These are phyloP conservation scores for Fusarium mundagurra DNA, from an alignment of 2,329 filamentous ascomycete genomes.

Conservation along the genomic window DNA sequence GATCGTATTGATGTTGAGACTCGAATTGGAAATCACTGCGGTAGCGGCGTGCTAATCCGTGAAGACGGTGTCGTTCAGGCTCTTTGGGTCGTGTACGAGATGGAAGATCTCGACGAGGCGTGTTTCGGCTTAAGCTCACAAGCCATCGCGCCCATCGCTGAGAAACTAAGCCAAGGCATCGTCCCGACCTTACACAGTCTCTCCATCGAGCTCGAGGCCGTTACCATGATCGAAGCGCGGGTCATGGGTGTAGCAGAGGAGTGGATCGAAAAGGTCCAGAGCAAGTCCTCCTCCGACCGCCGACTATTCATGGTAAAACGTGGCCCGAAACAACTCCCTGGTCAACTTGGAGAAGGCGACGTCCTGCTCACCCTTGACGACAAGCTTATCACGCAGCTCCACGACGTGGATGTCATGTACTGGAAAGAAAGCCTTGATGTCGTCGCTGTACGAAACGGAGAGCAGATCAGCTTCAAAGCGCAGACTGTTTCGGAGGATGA, in stretches of 20 bases:
- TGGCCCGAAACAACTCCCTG: slow-evolving; percentile 61
- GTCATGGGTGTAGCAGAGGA: slow-evolving; percentile 97
- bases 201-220: slow-evolving; percentile 91
- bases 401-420: slow-evolving; percentile 97
- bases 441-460: slow-evolving; percentile 85
- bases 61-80: slow-evolving; percentile 93
- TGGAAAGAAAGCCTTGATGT: slow-evolving; percentile 84
- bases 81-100: slow-evolving; percentile 85
- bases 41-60: slow-evolving; percentile 88
- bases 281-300: slow-evolving; percentile 89
- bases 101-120: slow-evolving; percentile 20
- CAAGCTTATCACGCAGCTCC: slow-evolving; percentile 90
- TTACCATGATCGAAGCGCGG: slow-evolving; percentile 94
- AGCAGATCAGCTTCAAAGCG: slow-evolving; percentile 80
- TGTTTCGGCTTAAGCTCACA: slow-evolving; percentile 85
- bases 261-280: slow-evolving; percentile 91
- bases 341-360: slow-evolving; percentile 84
- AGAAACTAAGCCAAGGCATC: slow-evolving; percentile 81
- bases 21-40: slow-evolving; percentile 87
- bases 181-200: slow-evolving; percentile 87
- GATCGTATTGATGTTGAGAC: slow-evolving; percentile 98
- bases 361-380: slow-evolving; percentile 90
- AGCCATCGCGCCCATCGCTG: slow-evolving; percentile 85
- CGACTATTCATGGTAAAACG: slow-evolving; percentile 99
- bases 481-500: slow-evolving; percentile 89